Percentiles rank a stretch among this genome's conserved stretches.
Conservation (phyloP, 345 rosid species). For the Sonneratia alba region DNA sequence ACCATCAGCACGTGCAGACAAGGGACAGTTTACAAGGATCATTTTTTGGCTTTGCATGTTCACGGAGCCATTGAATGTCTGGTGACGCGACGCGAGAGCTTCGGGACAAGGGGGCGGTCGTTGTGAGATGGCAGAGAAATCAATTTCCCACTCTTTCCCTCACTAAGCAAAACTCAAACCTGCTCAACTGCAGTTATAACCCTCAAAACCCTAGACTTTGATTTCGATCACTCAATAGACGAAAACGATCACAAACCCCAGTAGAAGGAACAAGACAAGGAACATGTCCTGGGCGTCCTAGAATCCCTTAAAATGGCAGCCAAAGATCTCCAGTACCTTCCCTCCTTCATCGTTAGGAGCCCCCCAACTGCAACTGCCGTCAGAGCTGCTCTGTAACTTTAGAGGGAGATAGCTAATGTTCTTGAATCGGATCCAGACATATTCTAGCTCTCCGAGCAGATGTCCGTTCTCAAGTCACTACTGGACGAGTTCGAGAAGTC, state of each 20-base stretch:
- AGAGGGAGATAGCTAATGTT: conserved; percentile 4
- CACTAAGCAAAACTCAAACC: neutral
- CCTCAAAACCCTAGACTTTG: neutral
- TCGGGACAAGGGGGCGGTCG: neutral
- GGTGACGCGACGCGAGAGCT: neutral
- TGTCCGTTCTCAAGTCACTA: conserved; percentile 26
- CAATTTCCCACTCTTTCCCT: neutral
- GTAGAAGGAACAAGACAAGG: conserved; percentile 2
- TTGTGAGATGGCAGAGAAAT: neutral
- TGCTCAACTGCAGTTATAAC: neutral
- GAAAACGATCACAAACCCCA: neutral
- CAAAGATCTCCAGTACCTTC: conserved; percentile 28
- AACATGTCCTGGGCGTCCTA: conserved; percentile 8
- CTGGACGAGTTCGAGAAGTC: conserved; percentile 21
- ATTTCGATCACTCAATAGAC: conserved; percentile 16
- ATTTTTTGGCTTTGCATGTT: neutral
- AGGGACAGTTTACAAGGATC: neutral
- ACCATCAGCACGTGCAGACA: neutral
- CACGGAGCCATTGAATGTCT: neutral
- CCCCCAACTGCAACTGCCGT: conserved; percentile 9
- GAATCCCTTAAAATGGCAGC: conserved; percentile 24
- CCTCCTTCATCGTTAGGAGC: conserved; percentile 22
- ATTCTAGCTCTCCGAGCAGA: conserved; percentile 21
- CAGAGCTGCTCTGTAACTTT: conserved; percentile 20
- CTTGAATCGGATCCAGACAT: conserved; percentile 19